Conservation (phyloP, 108 stramenopile genomes). For the Aurantiochytrium sp. region DNA sequence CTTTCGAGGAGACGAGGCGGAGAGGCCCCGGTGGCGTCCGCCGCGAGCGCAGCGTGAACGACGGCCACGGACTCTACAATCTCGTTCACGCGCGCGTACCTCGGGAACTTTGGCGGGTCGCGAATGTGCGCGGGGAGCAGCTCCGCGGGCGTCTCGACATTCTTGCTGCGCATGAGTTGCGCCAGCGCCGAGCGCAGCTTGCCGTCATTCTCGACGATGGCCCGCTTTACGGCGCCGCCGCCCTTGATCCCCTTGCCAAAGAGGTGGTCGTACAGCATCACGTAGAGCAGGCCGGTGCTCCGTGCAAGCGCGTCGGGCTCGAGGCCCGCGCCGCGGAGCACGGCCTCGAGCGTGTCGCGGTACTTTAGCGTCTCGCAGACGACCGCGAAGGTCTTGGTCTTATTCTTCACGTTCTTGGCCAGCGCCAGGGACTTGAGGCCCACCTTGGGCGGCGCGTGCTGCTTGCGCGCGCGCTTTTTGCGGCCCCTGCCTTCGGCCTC, state of each 20-base stretch:
- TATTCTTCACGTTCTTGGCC: background rate
- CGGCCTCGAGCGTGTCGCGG: background rate
- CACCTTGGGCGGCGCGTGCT: background rate
- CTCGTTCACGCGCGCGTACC: conserved; percentile 37
- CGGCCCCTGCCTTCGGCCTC: background rate
- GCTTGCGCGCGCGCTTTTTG: background rate
- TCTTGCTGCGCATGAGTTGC: background rate
- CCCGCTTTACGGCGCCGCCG: conserved; percentile 41
- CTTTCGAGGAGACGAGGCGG: background rate
- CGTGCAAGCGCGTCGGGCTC: background rate
- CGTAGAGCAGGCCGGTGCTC: conserved; percentile 12
- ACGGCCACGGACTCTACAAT: background rate
- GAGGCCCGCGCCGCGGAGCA: background rate
- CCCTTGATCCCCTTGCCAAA: conserved; percentile 47
- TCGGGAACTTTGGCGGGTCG: background rate
- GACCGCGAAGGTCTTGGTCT: conserved; percentile 31
- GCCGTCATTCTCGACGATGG: background rate
- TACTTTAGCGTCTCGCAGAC: conserved; percentile 36
- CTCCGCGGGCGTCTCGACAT: background rate
- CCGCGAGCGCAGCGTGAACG: background rate
- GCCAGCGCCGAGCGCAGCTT: background rate
- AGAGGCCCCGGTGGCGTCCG: background rate
- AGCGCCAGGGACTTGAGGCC: conserved; percentile 31
- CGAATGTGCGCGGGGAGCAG: background rate
- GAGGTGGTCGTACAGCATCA: conserved; percentile 43